Evolutionary conservation across 345 rosid genomes (phyloP).

Genomic region (Trapa incisa): DNA sequence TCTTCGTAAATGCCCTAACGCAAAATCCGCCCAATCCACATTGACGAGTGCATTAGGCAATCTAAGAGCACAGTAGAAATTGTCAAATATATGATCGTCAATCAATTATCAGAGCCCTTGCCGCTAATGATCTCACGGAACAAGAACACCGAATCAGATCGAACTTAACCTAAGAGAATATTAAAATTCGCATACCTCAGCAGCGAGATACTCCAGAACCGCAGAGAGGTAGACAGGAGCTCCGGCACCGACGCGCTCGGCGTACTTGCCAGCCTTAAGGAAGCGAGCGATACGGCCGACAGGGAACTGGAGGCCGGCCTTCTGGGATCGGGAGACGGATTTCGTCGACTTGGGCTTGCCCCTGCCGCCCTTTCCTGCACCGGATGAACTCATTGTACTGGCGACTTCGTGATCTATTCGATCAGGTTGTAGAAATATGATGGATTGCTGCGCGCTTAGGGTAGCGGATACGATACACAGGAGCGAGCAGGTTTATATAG

Average conservation of each 20-base stretch:
- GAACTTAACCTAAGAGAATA: neutral
- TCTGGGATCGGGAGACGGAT: slow-evolving; percentile 47
- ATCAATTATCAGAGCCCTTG: neutral
- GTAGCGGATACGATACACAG: neutral
- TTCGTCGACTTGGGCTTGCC: slow-evolving; percentile 43
- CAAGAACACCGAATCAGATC: neutral
- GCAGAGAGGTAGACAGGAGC: neutral
- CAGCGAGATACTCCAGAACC: neutral
- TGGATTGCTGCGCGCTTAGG: neutral
- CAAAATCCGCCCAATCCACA: too few species aligned
- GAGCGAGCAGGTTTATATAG: neutral
- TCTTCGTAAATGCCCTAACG: too few species aligned
- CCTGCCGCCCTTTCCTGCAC: slow-evolving; percentile 37
- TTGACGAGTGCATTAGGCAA: neutral
- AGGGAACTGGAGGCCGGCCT: slow-evolving; percentile 66
- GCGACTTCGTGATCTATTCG: neutral
- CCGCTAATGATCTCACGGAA: neutral
- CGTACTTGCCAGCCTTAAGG: neutral
- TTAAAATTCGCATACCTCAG: neutral
- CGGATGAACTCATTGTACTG: neutral
- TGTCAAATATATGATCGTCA: neutral
- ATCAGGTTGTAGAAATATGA: neutral
- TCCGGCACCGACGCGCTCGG: neutral
- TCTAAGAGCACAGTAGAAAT: neutral
- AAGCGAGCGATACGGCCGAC: slow-evolving; percentile 7